phyloP scores from a whole-genome alignment of 2,329 filamentous ascomycete species.

The Blastomyces parvus region DNA sequence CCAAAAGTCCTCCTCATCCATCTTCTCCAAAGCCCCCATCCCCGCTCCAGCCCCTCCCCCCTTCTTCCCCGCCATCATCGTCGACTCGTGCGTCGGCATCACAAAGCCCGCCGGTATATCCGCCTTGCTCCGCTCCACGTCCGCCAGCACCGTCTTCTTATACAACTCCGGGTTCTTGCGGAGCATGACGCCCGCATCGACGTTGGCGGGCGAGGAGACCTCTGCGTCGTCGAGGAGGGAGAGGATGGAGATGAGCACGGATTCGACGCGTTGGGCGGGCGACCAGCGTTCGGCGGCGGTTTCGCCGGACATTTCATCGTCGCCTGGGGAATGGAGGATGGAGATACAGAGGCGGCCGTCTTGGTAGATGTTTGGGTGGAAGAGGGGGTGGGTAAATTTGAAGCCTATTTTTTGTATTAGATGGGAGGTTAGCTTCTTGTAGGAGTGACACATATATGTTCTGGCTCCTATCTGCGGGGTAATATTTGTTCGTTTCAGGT shows the following conservation, averaged over 20 bases:
- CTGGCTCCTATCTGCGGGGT: neutral
- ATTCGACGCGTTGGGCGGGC: slow-evolving; percentile 86
- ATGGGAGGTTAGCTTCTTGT: neutral
- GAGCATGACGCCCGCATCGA: slow-evolving; percentile 81
- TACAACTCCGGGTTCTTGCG: slow-evolving; percentile 63
- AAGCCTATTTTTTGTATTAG: slow-evolving; percentile 50
- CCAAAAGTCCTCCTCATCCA: slow-evolving; percentile 70
- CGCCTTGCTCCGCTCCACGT: slow-evolving; percentile 62
- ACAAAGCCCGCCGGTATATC: slow-evolving; percentile 71
- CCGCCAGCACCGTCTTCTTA: slow-evolving; percentile 56
- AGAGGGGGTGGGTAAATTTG: slow-evolving; percentile 69
- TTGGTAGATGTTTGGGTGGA: slow-evolving; percentile 87
- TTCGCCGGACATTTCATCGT: slow-evolving; percentile 88
- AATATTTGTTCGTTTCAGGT: neutral
- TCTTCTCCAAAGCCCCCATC: slow-evolving; percentile 20
- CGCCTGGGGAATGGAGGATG: slow-evolving; percentile 84
- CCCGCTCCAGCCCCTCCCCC: neutral
- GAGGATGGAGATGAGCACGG: slow-evolving; percentile 83
- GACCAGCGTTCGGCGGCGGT: slow-evolving; percentile 86
- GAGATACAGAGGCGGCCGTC: slow-evolving; percentile 93
- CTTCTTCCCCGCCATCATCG: slow-evolving; percentile 27
- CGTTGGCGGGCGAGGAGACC: slow-evolving; percentile 86
- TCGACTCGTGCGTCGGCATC: slow-evolving; percentile 69
- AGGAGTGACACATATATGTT: neutral
- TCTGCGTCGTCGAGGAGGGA: slow-evolving; percentile 90